Base-by-base conservation (phyloP, 176 grass and related monocot genomes). In the Triticum turgidum region DNA sequence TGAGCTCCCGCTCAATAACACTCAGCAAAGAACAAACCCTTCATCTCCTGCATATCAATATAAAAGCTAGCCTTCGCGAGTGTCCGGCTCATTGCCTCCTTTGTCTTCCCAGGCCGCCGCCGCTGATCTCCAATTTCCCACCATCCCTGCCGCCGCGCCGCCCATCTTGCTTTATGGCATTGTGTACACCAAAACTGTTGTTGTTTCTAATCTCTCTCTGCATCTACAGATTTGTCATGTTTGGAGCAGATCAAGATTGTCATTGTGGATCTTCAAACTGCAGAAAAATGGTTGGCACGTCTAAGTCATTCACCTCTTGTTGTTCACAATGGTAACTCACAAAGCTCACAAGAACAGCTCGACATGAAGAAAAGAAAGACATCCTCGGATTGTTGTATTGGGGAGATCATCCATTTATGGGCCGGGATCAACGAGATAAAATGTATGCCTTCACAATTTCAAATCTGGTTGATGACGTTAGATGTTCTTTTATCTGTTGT, bases 191-290 rank as follows among this genome's bases (percentile, higher is more conserved):
- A 59, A 24, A 82, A 44, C 24, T 59, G 4, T 77, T 52, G 14
- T 10, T 90, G 34, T 65, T 73, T 83, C 47, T 85, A 84, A 84
- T 92, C 54, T 73, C 58, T 73, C 20, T 61, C 30, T 51, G 54
- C 69, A 83, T 84, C 45, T 83, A 75, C 88, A 98, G 93, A 83
- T 98, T 98, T 94, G 35, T 37, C 35, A 5, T 1, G 35, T 37
- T 37, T 37, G 35, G 35, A 37, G 35, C 35, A 37, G 5, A 88
- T 89, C 96, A 98, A 89, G 84, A 90, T 90, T 98, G 93, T 94
- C 84, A 95, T 83, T 98, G 96, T 88, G 96, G 91, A 89, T 86
- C 96, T 86, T 79, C 65, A 74, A 91, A 86, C 41, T 95, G 96
- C 82, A 90, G 87, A 87, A 89, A 98, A 94, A 86, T 86, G 65